Conservation (phyloP, 1,284 basidiomycete species). For the Ganoderma sinense region DNA sequence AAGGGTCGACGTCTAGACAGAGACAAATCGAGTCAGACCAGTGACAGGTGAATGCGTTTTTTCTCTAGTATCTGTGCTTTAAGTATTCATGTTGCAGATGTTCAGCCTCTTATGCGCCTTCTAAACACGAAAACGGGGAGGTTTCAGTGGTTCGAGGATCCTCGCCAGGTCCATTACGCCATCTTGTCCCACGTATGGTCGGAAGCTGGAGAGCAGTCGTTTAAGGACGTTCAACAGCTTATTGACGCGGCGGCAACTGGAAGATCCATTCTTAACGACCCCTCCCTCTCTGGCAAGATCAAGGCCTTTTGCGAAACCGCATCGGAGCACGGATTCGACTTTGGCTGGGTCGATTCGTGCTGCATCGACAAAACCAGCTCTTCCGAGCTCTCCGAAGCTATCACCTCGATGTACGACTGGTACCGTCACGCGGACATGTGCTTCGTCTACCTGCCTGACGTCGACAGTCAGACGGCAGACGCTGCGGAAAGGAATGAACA, state of each 20-base stretch:
- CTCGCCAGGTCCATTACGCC: conserved; percentile 10
- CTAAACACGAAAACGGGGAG: conserved; percentile 8
- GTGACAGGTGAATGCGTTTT: no score
- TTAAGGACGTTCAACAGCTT: not conserved
- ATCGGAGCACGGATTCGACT: conserved; percentile 2
- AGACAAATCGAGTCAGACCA: no score
- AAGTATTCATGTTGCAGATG: not conserved
- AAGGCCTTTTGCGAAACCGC: conserved; percentile 2
- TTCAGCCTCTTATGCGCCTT: conserved; percentile 8
- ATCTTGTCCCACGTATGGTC: conserved; percentile 16
- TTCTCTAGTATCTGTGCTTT: no score
- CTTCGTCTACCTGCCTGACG: conserved; percentile 9
- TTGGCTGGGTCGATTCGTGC: conserved; percentile 4
- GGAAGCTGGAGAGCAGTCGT: conserved; percentile 3
- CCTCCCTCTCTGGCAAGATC: conserved; percentile 6
- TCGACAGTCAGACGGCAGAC: conserved; percentile 1
- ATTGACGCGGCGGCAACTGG: not conserved
- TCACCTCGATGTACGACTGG: conserved; percentile 18
- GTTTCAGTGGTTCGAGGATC: conserved; percentile 9
- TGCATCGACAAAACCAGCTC: conserved; percentile 19
- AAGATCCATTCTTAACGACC: not conserved
- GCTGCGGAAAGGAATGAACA: not conserved
- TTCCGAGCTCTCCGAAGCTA: conserved; percentile 13
- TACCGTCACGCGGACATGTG: conserved; percentile 6
- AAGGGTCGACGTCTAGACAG: no score